Percentiles rank a stretch among this genome's conserved stretches.
Conservation (phyloP, 1,284 basidiomycete genomes). For the Boletus mariae region DNA sequence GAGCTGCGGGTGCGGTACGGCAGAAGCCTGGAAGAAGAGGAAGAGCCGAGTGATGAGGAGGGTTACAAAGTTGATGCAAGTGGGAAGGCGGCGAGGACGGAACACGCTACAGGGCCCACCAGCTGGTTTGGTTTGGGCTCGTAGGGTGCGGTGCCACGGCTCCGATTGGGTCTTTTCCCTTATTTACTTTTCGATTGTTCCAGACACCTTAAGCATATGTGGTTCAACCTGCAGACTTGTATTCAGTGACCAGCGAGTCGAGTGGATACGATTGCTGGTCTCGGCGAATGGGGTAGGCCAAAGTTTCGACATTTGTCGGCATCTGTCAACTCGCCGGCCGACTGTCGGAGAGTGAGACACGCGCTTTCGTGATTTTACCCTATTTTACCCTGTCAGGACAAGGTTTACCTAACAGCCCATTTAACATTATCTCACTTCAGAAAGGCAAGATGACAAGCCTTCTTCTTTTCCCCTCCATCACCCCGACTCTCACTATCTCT, state of each 20-base stretch:
- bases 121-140: slow-evolving; percentile 43
- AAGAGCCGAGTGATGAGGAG: slow-evolving; percentile 63
- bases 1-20: slow-evolving; percentile 44
- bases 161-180: background rate
- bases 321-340: too few relatives aligned
- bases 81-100: slow-evolving; percentile 11
- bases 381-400: background rate
- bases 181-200: background rate
- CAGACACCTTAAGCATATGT: background rate
- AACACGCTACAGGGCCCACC: slow-evolving; percentile 23
- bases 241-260: too few relatives aligned
- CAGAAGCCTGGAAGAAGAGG: slow-evolving; percentile 56
- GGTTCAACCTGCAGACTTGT: too few relatives aligned
- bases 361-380: too few relatives aligned
- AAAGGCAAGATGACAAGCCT: background rate
- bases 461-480: background rate
- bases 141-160: background rate
- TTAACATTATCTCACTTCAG: background rate
- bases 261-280: too few relatives aligned
- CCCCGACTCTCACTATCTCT: background rate
- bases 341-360: too few relatives aligned
- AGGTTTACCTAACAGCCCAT: slow-evolving; percentile 22
- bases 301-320: too few relatives aligned
- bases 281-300: too few relatives aligned
- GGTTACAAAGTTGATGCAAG: slow-evolving; percentile 42